Evolutionary conservation across 139 green algal genomes (phyloP).

Genomic region (Dunaliella sp.): DNA sequence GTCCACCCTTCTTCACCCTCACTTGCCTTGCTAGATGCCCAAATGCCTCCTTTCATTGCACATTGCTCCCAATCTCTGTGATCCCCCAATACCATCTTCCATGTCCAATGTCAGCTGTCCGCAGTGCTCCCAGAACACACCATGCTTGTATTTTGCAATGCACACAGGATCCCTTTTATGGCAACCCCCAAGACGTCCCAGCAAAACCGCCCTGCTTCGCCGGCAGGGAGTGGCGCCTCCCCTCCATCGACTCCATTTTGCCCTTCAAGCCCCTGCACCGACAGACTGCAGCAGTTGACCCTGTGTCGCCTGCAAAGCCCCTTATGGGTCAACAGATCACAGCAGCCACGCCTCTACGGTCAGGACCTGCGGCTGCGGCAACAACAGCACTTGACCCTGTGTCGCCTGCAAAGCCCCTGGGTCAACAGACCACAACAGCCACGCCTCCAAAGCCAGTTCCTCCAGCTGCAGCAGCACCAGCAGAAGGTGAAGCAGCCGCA

Average conservation of each 20-base stretch:
- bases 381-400: background rate
- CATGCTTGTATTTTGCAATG: too few relatives aligned
- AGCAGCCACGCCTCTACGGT: background rate
- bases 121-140: too few relatives aligned
- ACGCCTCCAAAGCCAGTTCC: background rate
- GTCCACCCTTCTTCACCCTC: too few relatives aligned
- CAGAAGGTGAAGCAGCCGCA: background rate
- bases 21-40: too few relatives aligned
- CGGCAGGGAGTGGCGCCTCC: constrained; percentile 44
- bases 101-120: too few relatives aligned
- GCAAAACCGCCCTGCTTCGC: constrained; percentile 50
- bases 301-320: background rate
- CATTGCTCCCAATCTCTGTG: too few relatives aligned
- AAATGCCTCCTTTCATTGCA: too few relatives aligned
- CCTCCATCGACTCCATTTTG: constrained; percentile 25
- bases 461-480: constrained; percentile 15
- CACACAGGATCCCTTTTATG: constrained; percentile 54
- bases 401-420: background rate
- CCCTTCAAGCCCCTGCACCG: too few relatives aligned
- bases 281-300: background rate
- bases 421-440: background rate
- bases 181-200: constrained; percentile 50
- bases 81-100: too few relatives aligned
- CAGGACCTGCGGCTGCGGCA: background rate
- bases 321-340: background rate